These are phyloP conservation scores for Logfia minima DNA, from an alignment of 129 eudicot genomes.

Conservation along the genomic window DNA sequence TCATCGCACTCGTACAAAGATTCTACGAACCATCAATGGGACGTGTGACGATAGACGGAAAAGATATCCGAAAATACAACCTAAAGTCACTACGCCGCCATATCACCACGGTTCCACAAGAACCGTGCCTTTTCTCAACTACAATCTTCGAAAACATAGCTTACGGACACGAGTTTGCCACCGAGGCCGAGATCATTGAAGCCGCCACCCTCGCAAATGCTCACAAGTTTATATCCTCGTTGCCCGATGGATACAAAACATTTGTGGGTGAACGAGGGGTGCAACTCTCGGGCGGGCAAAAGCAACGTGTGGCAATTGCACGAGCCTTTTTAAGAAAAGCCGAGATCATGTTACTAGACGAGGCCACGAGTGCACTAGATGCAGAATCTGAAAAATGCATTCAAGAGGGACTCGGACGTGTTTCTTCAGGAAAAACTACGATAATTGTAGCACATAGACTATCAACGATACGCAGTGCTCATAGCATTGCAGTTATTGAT, in stretches of 20 bases:
- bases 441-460: slow-evolving; percentile 79
- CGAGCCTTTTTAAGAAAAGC: slow-evolving; percentile 81
- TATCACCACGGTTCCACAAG: slow-evolving; percentile 85
- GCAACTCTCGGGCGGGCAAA: slow-evolving; percentile 95
- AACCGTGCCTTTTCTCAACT: slow-evolving; percentile 90
- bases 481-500: slow-evolving; percentile 78
- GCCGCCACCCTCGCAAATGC: slow-evolving; percentile 93
- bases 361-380: slow-evolving; percentile 95
- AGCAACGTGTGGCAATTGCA: slow-evolving; percentile 90
- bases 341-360: slow-evolving; percentile 76
- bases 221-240: slow-evolving; percentile 81
- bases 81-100: slow-evolving; percentile 70
- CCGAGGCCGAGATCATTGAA: slow-evolving; percentile 83
- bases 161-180: slow-evolving; percentile 79
- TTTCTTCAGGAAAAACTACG: slow-evolving; percentile 74
- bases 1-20: slow-evolving; percentile 73
- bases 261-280: slow-evolving; percentile 88
- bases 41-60: slow-evolving; percentile 77
- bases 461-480: slow-evolving; percentile 80
- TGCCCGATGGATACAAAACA: slow-evolving; percentile 88
- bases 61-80: slow-evolving; percentile 78
- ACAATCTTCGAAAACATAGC: slow-evolving; percentile 87
- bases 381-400: slow-evolving; percentile 84
- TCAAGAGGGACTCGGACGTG: slow-evolving; percentile 77
- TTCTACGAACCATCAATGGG: slow-evolving; percentile 89